Evolutionary conservation across 2,329 filamentous ascomycete species (phyloP).

Genomic region (Anthostomella pinea): DNA sequence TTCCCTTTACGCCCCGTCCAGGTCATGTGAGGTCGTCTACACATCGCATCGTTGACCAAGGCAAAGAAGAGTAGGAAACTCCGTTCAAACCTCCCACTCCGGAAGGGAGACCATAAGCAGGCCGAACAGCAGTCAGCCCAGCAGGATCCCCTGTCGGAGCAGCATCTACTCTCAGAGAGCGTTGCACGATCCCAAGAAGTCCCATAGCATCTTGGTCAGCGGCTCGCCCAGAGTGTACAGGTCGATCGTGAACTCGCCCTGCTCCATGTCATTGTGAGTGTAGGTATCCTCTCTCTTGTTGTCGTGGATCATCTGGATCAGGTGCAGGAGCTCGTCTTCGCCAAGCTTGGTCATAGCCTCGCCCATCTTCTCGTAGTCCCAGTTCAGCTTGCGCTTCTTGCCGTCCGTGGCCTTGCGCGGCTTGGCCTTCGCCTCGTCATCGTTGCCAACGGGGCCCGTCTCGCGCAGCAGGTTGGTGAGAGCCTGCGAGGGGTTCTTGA

Average conservation of each 20-base stretch:
- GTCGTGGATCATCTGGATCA: constrained; percentile 98
- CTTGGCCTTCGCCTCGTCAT: constrained; percentile 66
- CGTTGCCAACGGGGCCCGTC: constrained; percentile 79
- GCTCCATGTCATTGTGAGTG: constrained; percentile 95
- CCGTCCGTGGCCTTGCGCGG: constrained; percentile 51
- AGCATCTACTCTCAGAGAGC: no score
- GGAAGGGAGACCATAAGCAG: no score
- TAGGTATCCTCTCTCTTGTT: constrained; percentile 93
- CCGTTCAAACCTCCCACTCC: no score
- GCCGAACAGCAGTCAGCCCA: no score
- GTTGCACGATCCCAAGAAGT: constrained; percentile 61
- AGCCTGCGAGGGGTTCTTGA: constrained; percentile 91
- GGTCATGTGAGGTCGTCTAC: no score
- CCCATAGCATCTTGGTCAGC: constrained; percentile 93
- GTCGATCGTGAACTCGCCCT: constrained; percentile 97
- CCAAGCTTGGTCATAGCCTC: constrained; percentile 84
- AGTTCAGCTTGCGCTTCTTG: constrained; percentile 74
- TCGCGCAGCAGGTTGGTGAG: constrained; percentile 76
- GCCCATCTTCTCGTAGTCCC: constrained; percentile 94
- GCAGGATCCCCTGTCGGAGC: no score
- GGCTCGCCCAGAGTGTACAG: constrained; percentile 92
- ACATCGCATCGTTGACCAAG: no score
- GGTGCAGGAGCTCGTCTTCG: constrained; percentile 90
- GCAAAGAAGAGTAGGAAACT: no score
- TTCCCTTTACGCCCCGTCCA: no score